These are phyloP conservation scores for Besnoitia besnoiti DNA, from an alignment of 169 alveolate genomes.

Conservation along the genomic window DNA sequence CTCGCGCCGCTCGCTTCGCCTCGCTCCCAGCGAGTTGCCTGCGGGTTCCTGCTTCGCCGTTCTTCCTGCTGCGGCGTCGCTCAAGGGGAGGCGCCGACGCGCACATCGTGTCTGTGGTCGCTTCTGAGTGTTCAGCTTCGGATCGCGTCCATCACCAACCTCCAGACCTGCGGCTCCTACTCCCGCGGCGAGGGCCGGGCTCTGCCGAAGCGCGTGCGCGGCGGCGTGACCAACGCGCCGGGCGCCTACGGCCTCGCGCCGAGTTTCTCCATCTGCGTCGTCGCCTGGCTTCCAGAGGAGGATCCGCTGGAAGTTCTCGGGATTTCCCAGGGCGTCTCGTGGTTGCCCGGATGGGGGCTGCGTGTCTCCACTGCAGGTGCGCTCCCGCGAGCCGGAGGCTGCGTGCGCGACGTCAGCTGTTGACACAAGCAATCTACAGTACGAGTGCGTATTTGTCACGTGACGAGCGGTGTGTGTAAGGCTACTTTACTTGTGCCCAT, in stretches of 20 bases:
- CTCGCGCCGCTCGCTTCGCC: too few species aligned
- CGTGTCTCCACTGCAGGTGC: constrained; percentile 62
- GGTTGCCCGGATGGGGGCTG: constrained; percentile 69
- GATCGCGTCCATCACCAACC: not conserved
- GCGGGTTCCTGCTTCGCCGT: too few species aligned
- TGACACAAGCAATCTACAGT: not conserved
- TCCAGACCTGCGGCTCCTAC: not conserved
- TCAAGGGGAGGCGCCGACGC: too few species aligned
- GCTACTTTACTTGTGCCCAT: not conserved
- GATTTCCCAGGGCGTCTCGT: constrained; percentile 47
- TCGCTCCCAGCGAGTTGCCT: too few species aligned
- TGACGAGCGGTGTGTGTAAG: not conserved
- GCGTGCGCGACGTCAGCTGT: too few species aligned
- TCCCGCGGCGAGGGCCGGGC: not conserved
- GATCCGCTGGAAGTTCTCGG: constrained; percentile 69
- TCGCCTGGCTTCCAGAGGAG: constrained; percentile 64
- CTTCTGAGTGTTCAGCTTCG: not conserved
- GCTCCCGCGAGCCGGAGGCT: not conserved
- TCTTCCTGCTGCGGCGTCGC: too few species aligned
- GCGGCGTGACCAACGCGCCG: not conserved
- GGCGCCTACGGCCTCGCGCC: constrained; percentile 26
- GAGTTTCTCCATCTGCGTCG: constrained; percentile 19
- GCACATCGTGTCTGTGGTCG: too few species aligned
- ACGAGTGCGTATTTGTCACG: not conserved
- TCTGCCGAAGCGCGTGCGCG: not conserved